Percentiles rank a stretch among this genome's conserved stretches.
Evolutionary conservation across 2,329 filamentous ascomycete genomes (phyloP).

Genomic region (Intubia oerlemansii): DNA sequence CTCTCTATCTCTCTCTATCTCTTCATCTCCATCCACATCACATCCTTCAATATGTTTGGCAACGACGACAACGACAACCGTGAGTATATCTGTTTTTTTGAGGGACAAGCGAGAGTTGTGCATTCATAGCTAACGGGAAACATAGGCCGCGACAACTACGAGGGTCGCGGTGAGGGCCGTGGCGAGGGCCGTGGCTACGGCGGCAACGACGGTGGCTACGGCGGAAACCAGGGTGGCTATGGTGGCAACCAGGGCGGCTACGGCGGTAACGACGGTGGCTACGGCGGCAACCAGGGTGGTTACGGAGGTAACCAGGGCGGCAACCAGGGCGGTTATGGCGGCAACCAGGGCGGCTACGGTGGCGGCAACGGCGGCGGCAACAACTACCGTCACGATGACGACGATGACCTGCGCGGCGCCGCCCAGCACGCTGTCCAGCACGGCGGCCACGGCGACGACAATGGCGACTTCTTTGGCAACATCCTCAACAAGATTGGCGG

Average conservation of each 20-base stretch:
- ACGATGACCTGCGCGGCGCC: conserved; percentile 26
- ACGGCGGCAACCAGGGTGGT: conserved; percentile 5
- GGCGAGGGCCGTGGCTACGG: conserved; percentile 1
- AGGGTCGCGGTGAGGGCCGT: conserved; percentile 1
- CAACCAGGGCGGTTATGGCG: not conserved
- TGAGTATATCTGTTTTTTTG: not conserved
- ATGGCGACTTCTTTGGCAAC: conserved; percentile 24
- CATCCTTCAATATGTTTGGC: conserved; percentile 1
- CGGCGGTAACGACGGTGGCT: conserved; percentile 3
- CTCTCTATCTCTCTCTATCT: no score
- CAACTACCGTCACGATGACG: conserved; percentile 17
- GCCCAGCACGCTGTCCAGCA: conserved; percentile 20
- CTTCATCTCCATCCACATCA: no score
- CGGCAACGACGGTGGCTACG: not conserved
- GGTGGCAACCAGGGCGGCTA: not conserved
- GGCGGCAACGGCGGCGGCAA: conserved; percentile 14
- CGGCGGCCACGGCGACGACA: conserved; percentile 22
- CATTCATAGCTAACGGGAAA: not conserved
- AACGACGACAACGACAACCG: conserved; percentile 1
- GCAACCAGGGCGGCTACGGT: conserved; percentile 6
- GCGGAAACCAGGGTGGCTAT: not conserved
- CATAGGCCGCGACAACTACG: conserved; percentile 1
- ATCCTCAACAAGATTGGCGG: conserved; percentile 25
- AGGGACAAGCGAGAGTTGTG: no score
- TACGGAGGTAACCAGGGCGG: not conserved